phyloP scores from a whole-genome alignment of 495 filamentous ascomycete genomes.

The Staphylotrichum tortipilum region DNA sequence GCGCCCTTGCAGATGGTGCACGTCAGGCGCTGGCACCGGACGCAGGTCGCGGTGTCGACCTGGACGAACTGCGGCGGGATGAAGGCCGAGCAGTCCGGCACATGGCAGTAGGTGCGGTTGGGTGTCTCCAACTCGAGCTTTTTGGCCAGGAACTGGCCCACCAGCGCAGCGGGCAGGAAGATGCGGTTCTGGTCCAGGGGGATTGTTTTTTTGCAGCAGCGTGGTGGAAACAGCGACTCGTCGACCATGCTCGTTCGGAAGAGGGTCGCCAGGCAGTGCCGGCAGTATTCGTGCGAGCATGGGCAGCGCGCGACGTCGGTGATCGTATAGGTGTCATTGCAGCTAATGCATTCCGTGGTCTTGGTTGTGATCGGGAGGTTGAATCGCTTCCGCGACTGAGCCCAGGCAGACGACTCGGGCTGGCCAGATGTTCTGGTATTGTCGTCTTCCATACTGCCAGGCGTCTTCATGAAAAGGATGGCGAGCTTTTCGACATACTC shows the following conservation, averaged over 20 bases:
- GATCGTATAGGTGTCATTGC: conserved; percentile 12
- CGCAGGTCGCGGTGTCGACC: conserved; percentile 33
- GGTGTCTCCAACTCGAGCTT: conserved; percentile 36
- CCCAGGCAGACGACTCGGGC: conserved; percentile 14
- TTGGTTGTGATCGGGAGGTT: neutral
- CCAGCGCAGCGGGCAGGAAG: conserved; percentile 24
- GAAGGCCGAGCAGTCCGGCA: conserved; percentile 35
- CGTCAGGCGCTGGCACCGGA: conserved; percentile 29
- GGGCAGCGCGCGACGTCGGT: conserved; percentile 10
- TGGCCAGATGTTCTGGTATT: neutral
- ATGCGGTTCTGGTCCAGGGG: conserved; percentile 22
- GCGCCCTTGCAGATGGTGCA: conserved; percentile 41
- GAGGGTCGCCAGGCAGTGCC: conserved; percentile 31
- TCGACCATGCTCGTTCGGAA: conserved; percentile 36
- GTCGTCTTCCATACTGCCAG: no score
- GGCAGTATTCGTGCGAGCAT: conserved; percentile 43
- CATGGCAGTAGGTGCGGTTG: conserved; percentile 43
- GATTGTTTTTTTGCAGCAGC: conserved; percentile 41
- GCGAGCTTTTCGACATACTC: no score
- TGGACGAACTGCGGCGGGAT: conserved; percentile 27
- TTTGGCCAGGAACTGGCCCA: conserved; percentile 30
- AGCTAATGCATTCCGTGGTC: neutral
- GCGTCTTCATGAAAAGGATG: no score
- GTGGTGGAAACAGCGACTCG: conserved; percentile 45
- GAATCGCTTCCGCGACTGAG: neutral